Conservation (phyloP, 305 asterid species). For the Plantago coronopus region DNA sequence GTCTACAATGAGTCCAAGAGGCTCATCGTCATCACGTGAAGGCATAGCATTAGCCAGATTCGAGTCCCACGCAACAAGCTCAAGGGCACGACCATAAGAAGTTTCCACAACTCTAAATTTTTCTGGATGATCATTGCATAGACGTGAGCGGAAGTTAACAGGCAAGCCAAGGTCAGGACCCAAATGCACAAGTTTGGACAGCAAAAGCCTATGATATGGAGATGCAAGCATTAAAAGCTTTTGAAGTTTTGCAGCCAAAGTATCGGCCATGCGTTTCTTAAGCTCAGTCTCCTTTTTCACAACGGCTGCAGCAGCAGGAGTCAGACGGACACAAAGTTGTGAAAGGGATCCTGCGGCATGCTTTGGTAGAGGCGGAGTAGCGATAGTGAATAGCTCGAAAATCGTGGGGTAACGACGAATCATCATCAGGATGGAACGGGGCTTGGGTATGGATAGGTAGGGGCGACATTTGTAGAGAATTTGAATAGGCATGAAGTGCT, state of each 20-base stretch:
- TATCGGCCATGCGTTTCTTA: slow-evolving; percentile 43
- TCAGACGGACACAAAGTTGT: slow-evolving; percentile 82
- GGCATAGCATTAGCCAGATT: slow-evolving; percentile 50
- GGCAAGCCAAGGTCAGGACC: slow-evolving; percentile 88
- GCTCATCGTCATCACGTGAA: slow-evolving; percentile 28
- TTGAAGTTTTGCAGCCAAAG: slow-evolving; percentile 64
- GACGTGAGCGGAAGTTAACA: slow-evolving; percentile 66
- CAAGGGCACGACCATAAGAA: slow-evolving; percentile 86
- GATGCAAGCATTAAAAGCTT: slow-evolving; percentile 86
- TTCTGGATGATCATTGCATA: slow-evolving; percentile 73
- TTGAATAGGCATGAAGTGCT: slow-evolving; percentile 68
- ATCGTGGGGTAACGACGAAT: slow-evolving; percentile 80
- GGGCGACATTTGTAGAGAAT: slow-evolving; percentile 65
- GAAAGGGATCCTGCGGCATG: slow-evolving; percentile 59
- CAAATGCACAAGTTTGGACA: slow-evolving; percentile 73
- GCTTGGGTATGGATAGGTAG: slow-evolving; percentile 57
- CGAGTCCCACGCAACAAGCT: slow-evolving; percentile 72
- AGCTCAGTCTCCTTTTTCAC: slow-evolving; percentile 51
- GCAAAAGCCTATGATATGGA: slow-evolving; percentile 58
- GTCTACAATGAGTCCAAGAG: slow-evolving; percentile 72
- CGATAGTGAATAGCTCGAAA: slow-evolving; percentile 74
- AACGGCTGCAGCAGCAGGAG: slow-evolving; percentile 72
- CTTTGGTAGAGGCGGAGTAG: slow-evolving; percentile 52
- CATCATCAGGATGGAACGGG: slow-evolving; percentile 61
- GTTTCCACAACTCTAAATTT: slow-evolving; percentile 74